Evolutionary conservation across 257 asterid genomes (phyloP), one percentile per base, ranked within the genome.

Genomic region (Petunia axillaris): DNA sequence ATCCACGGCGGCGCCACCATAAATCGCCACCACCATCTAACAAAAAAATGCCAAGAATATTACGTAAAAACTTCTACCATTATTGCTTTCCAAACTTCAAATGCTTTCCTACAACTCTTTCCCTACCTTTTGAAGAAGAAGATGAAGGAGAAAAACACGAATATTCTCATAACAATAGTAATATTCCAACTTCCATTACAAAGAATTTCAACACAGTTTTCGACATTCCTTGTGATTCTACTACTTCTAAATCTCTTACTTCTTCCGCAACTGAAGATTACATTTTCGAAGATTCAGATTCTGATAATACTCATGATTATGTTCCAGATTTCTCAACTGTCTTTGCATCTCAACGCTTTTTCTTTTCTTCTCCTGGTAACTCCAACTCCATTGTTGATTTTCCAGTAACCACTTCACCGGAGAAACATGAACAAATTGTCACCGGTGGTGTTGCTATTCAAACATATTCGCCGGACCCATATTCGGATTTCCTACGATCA

Each of bases 291-390:
- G 86, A 85, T 85, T 83, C 88, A 1, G 89, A 87, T 73, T 63
- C 68, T 2, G 43, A 63, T 57, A 5, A 57, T 37, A 25, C 44
- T 11, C 11, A 64, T 64, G 90, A 86, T 0, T 54, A 64, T 62
- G 66, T 82, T 73, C 96, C 95, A 0, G 97, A 92, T 68, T 83
- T 94, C 86, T 70, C 93, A 77, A 80, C 92, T 35, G 84, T 91
- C 76, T 92, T 89, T 80, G 93, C 95, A 80, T 92, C 98, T 82
- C 89, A 84, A 74, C 91, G 98, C 64, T 94, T 94, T 91, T 94
- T 94, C 86, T 86, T 91, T 82, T 82, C 97, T 66, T 86, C 95
- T 39, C 98, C 98, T 0, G 98, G 98, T 6, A 82, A 68, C 82
- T 90, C 98, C 7, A 94, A 91, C 81, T 92, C 97, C 82, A 94